Conservation (phyloP, 2,329 filamentous ascomycete species). For the Xylariaceae sp. region DNA sequence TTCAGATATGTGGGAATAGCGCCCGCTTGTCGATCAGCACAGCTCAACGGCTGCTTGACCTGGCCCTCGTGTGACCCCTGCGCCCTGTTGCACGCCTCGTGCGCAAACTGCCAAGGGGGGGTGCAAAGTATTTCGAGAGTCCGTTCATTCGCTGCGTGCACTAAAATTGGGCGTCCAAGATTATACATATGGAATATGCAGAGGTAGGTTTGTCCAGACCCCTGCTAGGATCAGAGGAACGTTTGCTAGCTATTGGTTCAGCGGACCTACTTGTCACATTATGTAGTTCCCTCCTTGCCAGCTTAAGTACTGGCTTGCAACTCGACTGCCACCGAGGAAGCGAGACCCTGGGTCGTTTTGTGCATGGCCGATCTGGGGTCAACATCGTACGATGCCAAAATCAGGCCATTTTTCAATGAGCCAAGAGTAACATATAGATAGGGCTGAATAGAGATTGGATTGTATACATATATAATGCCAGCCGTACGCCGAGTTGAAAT, state of each 20-base stretch:
- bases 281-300: slow-evolving; percentile 2
- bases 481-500: slow-evolving; percentile 15
- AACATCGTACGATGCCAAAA: slow-evolving; percentile 27
- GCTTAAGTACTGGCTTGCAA: too few species aligned
- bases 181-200: slow-evolving; percentile 11
- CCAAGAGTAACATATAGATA: neutral
- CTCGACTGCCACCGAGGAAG: slow-evolving; percentile 3
- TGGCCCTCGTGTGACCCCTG: neutral
- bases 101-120: too few species aligned
- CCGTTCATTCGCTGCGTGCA: too few species aligned
- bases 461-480: slow-evolving; percentile 22
- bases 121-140: too few species aligned
- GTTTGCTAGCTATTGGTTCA: neutral
- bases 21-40: slow-evolving; percentile 12
- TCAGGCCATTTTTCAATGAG: slow-evolving; percentile 24
- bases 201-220: slow-evolving; percentile 13
- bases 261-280: slow-evolving; percentile 2
- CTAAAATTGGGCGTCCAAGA: too few species aligned
- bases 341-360: slow-evolving; percentile 11
- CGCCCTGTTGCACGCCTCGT: neutral
- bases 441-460: slow-evolving; percentile 22
- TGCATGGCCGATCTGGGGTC: slow-evolving; percentile 15
- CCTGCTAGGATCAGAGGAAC: slow-evolving; percentile 11
- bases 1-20: slow-evolving; percentile 24
- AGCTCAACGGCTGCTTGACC: slow-evolving; percentile 8